A percentile compares a stretch with the other conserved stretches of the same genome.
Conservation (phyloP, 768 basidiomycete species). For the Leccinum barrowsii region DNA sequence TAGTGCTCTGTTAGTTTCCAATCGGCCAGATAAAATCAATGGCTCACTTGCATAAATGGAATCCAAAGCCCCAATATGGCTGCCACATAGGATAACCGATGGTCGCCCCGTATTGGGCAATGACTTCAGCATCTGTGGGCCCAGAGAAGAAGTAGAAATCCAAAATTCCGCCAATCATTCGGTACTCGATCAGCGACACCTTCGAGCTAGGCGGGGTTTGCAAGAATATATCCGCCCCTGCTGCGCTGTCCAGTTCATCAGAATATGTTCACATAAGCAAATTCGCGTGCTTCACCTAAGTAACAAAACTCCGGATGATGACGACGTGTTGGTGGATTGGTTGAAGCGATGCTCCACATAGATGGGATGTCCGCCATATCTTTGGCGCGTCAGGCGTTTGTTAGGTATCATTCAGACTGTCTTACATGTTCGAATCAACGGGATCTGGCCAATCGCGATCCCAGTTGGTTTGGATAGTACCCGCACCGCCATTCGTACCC, state of each 20-base stretch:
- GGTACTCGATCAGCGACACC: conserved; percentile 67
- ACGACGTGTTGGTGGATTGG: conserved; percentile 43
- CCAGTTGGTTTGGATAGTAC: conserved; percentile 69
- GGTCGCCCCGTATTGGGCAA: conserved; percentile 67
- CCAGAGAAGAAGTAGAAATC: conserved; percentile 80
- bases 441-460: conserved; percentile 60
- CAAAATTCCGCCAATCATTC: conserved; percentile 69
- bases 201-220: conserved; percentile 51
- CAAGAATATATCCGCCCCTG: conserved; percentile 70
- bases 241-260: conserved; percentile 40
- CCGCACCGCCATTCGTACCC: conserved; percentile 43
- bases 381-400: conserved; percentile 20
- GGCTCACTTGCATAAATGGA: conserved; percentile 63
- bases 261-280: background rate
- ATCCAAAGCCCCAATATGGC: conserved; percentile 75
- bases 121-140: conserved; percentile 46
- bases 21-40: background rate
- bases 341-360: conserved; percentile 75
- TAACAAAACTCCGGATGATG: conserved; percentile 75
- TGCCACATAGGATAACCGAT: conserved; percentile 69
- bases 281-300: conserved; percentile 44
- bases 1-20: background rate
- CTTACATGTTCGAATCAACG: conserved; percentile 63
- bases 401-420: background rate
- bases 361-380: conserved; percentile 71